Evolutionary conservation across 2,329 filamentous ascomycete genomes (phyloP).

Genomic region (Cladosporium sp.): DNA sequence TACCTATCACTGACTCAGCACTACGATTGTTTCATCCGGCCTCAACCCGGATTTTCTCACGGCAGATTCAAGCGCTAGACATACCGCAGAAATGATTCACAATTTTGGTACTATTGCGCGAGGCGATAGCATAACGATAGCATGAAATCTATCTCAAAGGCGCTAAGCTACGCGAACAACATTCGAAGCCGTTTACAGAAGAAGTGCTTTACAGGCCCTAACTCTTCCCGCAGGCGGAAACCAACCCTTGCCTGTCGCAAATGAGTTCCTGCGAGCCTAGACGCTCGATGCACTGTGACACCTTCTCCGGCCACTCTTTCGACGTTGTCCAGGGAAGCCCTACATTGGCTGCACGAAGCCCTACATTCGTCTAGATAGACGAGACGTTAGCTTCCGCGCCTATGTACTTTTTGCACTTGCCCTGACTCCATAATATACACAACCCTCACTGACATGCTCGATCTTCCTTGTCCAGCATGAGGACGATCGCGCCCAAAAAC

Average conservation of each 20-base stretch:
- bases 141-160: background rate
- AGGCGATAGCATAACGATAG: background rate
- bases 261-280: background rate
- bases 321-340: background rate
- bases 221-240: background rate
- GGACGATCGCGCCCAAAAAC: background rate
- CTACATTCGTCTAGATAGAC: conserved; percentile 14
- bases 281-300: background rate
- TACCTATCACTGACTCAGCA: background rate
- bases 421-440: background rate
- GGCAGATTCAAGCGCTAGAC: background rate
- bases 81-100: background rate
- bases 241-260: background rate
- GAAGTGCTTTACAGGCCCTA: background rate
- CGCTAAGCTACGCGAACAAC: background rate
- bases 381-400: conserved; percentile 21
- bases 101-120: background rate
- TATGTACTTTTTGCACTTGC: background rate
- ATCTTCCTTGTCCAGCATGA: background rate
- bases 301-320: background rate
- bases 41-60: background rate
- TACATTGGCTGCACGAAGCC: conserved; percentile 15
- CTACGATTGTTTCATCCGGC: background rate
- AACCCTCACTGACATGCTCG: background rate
- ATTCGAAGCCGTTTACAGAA: background rate